Percentiles rank a stretch among this genome's conserved stretches.
Conservation (phyloP, 139 green algal species). For the Chlamydomonas sp. region DNA sequence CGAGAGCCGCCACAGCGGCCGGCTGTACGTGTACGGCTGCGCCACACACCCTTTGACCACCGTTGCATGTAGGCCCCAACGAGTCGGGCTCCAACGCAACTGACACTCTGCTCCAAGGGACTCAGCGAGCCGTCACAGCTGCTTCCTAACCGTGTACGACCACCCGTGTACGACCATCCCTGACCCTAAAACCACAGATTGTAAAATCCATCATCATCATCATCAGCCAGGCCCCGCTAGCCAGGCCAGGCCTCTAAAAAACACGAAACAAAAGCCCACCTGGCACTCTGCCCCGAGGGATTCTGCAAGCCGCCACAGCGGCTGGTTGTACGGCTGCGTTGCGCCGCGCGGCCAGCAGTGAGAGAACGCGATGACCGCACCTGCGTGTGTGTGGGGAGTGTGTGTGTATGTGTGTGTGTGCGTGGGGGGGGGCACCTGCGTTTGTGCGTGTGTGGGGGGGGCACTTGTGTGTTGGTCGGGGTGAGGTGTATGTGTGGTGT, state of each 20-base stretch:
- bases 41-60: too few species aligned
- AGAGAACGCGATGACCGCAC: constrained; percentile 80
- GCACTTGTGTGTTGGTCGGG: neutral
- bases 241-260: neutral
- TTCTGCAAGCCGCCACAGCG: constrained; percentile 69
- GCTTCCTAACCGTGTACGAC: neutral
- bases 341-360: constrained; percentile 53
- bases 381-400: constrained; percentile 44
- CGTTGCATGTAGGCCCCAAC: neutral
- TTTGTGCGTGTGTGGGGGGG: neutral
- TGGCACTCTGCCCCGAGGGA: constrained; percentile 60
- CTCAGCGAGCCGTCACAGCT: neutral
- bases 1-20: too few species aligned
- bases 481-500: too few species aligned
- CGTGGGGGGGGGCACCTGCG: neutral
- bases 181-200: too few species aligned
- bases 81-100: too few species aligned
- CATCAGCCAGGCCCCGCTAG: too few species aligned
- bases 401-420: neutral
- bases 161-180: too few species aligned
- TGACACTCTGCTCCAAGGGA: neutral
- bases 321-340: constrained; percentile 42
- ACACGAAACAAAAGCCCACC: constrained; percentile 4
- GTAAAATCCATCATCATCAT: too few species aligned
- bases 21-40: too few species aligned